These are phyloP conservation scores for Flaveria linearis DNA, from an alignment of 129 eudicot species.

Conservation along the genomic window DNA sequence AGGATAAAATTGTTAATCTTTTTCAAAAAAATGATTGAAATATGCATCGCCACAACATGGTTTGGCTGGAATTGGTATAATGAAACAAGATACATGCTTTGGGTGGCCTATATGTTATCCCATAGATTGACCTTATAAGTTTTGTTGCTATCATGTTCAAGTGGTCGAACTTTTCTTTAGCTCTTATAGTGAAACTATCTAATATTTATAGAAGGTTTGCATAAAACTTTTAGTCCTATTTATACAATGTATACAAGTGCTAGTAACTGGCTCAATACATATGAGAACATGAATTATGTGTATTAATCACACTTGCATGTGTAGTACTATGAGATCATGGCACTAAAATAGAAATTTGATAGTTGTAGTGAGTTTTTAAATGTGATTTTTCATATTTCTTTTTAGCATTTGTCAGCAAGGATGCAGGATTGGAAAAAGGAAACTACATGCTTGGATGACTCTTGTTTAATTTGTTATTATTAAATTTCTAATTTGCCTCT, in stretches of 20 bases:
- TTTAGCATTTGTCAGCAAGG: not conserved
- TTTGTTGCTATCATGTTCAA: not conserved
- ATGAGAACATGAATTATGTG: slow-evolving; percentile 1
- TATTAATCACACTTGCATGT: not conserved
- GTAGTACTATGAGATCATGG: not conserved
- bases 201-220: slow-evolving; percentile 1
- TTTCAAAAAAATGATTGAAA: too few species aligned
- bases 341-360: slow-evolving; percentile 13
- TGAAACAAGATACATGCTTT: too few species aligned
- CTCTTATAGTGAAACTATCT: not conserved
- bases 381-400: not conserved
- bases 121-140: not conserved
- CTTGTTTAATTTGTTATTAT: too few species aligned
- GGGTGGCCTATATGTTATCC: not conserved
- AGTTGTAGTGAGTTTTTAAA: not conserved
- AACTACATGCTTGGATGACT: not conserved
- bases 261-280: slow-evolving; percentile 13
- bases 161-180: not conserved
- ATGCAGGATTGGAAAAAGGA: too few species aligned
- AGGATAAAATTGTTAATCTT: too few species aligned
- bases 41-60: too few species aligned
- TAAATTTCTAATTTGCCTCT: too few species aligned
- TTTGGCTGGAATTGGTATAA: too few species aligned
- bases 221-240: not conserved
- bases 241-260: not conserved